phyloP scores from a whole-genome alignment of 352 stramenopile genomes.

The Globisporangium abappressorium region DNA sequence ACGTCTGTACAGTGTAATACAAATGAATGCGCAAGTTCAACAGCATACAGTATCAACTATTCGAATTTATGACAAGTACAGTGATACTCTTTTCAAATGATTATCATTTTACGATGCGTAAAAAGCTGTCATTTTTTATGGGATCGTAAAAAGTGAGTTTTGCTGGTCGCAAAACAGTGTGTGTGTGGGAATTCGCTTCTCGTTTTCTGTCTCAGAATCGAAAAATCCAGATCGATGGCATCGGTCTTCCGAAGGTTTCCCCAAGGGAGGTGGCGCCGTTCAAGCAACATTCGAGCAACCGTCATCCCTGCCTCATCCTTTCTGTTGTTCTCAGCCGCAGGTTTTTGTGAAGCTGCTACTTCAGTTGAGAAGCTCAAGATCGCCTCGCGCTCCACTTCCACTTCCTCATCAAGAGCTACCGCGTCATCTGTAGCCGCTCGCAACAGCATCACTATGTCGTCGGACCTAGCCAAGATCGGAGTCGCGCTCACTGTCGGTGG shows the following conservation, averaged over 20 bases:
- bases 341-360: not conserved
- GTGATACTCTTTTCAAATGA: too few relatives aligned
- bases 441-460: conserved; percentile 23
- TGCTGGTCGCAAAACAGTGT: too few relatives aligned
- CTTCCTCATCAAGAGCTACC: not conserved
- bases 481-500: conserved; percentile 43
- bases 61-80: too few relatives aligned
- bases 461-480: conserved; percentile 43
- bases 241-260: conserved; percentile 8
- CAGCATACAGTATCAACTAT: too few relatives aligned
- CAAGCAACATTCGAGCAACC: conserved; percentile 8
- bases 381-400: not conserved
- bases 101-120: too few relatives aligned
- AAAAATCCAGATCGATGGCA: conserved; percentile 14
- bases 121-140: too few relatives aligned
- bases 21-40: too few relatives aligned
- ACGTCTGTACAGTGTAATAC: not conserved
- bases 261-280: not conserved
- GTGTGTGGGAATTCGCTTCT: too few relatives aligned
- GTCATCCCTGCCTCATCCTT: not conserved
- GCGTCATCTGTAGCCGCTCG: not conserved
- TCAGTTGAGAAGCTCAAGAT: conserved; percentile 2
- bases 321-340: conserved; percentile 8
- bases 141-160: too few relatives aligned
- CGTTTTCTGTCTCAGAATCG: not conserved